Evolutionary conservation across 1,284 basidiomycete species (phyloP).

Genomic region (Blastosporella zonata): DNA sequence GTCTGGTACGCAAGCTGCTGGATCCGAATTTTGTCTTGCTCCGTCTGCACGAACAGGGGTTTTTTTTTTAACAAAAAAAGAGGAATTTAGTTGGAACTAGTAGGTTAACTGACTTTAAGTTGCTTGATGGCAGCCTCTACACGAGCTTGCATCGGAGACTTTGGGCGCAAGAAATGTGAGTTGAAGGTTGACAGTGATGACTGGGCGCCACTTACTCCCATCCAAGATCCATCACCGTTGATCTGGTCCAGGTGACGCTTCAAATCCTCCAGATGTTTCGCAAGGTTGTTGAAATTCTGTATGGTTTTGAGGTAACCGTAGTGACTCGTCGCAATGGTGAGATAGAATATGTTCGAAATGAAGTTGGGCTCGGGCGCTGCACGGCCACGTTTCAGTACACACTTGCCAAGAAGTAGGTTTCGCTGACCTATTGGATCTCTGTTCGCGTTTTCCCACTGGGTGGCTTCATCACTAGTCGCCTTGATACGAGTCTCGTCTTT

Average conservation of each 20-base stretch:
- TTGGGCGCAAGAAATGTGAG: constrained; percentile 33
- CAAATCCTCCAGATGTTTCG: constrained; percentile 74
- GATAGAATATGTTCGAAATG: constrained; percentile 94
- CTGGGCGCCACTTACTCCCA: constrained; percentile 56
- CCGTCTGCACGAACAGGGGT: constrained; percentile 41
- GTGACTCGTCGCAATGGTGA: constrained; percentile 82
- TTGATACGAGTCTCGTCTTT: constrained; percentile 90
- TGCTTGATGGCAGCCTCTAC: constrained; percentile 67
- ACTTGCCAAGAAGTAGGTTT: not conserved
- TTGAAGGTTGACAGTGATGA: not conserved
- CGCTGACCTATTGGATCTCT: constrained; percentile 39
- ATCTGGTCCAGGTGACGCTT: constrained; percentile 77
- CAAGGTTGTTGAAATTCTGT: constrained; percentile 66
- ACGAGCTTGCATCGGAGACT: constrained; percentile 62
- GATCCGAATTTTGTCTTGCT: constrained; percentile 67
- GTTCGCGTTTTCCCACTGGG: constrained; percentile 64
- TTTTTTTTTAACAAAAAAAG: not conserved
- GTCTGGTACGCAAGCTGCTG: constrained; percentile 80
- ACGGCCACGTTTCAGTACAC: constrained; percentile 3
- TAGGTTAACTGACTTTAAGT: constrained; percentile 53
- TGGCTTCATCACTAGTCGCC: constrained; percentile 82
- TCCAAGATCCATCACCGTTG: constrained; percentile 75
- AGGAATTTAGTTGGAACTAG: not conserved
- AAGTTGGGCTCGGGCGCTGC: constrained; percentile 74
- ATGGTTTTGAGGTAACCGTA: constrained; percentile 83